Evolutionary conservation across 2,329 filamentous ascomycete species (phyloP).

Genomic region (Colletotrichum melonis): DNA sequence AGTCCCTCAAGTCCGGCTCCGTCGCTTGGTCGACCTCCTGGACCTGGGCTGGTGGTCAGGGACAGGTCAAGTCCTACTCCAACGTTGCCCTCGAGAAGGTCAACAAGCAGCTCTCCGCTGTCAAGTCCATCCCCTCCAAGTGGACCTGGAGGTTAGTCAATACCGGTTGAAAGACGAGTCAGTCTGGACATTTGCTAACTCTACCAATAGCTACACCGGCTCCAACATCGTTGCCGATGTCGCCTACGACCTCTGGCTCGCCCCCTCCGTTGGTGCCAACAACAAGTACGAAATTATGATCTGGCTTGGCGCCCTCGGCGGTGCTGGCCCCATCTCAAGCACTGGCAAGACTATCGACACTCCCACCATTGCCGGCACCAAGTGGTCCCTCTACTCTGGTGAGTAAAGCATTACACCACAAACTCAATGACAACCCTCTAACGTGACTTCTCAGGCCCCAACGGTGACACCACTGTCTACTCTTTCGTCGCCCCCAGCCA

Average conservation of each 20-base stretch:
- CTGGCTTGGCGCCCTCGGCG: conserved; percentile 39
- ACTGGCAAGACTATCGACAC: conserved; percentile 65
- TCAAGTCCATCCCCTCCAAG: conserved; percentile 48
- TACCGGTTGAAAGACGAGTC: no score
- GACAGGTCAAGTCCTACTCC: conserved; percentile 57
- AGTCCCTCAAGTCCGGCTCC: conserved; percentile 46
- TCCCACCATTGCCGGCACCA: conserved; percentile 60
- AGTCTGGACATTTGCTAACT: not conserved
- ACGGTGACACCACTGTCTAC: conserved; percentile 68
- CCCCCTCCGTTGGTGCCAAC: conserved; percentile 53
- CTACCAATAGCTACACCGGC: conserved; percentile 54
- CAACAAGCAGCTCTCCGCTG: conserved; percentile 47
- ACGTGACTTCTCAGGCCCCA: conserved; percentile 52
- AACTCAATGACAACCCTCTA: not conserved
- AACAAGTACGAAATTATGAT: conserved; percentile 55
- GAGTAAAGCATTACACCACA: not conserved
- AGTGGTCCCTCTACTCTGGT: conserved; percentile 62
- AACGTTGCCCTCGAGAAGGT: conserved; percentile 53
- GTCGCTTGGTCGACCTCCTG: conserved; percentile 55
- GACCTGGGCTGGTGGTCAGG: conserved; percentile 52
- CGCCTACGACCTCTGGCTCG: conserved; percentile 69
- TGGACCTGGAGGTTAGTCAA: conserved; percentile 45
- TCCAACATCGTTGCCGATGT: conserved; percentile 64
- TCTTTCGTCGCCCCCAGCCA: conserved; percentile 56
- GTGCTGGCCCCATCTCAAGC: conserved; percentile 46